Evolutionary conservation across 73 alveolate species (phyloP).

Genomic region (Stentor roeselii): DNA sequence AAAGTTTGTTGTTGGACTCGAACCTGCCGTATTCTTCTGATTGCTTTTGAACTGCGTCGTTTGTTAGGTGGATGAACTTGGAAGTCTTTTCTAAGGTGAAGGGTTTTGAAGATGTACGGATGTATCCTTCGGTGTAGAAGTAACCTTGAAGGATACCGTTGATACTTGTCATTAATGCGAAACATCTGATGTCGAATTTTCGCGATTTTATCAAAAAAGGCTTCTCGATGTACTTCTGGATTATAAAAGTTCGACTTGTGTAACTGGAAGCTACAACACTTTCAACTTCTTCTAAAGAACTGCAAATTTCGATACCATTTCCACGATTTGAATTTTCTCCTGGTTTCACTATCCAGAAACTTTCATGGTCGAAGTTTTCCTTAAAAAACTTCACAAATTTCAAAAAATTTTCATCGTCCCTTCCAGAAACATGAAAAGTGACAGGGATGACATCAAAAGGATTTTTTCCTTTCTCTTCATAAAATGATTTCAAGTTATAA

Average conservation of each 20-base stretch:
- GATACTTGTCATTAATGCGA: conserved; percentile 53
- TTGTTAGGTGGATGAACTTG: conserved; percentile 82
- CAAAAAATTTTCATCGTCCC: conserved; percentile 11
- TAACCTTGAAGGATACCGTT: conserved; percentile 45
- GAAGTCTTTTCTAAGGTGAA: conserved; percentile 40
- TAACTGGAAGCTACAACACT: neutral
- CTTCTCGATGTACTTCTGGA: conserved; percentile 55
- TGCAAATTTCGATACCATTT: neutral
- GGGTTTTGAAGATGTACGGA: conserved; percentile 65
- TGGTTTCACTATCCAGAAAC: conserved; percentile 2
- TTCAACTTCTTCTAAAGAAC: neutral
- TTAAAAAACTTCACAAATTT: conserved; percentile 24
- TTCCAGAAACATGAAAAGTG: conserved; percentile 15
- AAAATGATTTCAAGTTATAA: conserved; percentile 72
- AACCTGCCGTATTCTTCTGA: conserved; percentile 86
- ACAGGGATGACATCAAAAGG: conserved; percentile 3
- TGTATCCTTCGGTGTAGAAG: conserved; percentile 62
- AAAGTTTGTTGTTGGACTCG: conserved; percentile 85
- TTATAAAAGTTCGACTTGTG: neutral
- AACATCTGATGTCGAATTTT: conserved; percentile 71
- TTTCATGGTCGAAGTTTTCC: conserved; percentile 1
- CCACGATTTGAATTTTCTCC: conserved; percentile 23
- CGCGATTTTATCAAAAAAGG: conserved; percentile 54
- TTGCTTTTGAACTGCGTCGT: conserved; percentile 93
- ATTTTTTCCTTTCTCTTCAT: conserved; percentile 48